Conservation (phyloP, 257 asterid species). For the Solanum chaucha region DNA sequence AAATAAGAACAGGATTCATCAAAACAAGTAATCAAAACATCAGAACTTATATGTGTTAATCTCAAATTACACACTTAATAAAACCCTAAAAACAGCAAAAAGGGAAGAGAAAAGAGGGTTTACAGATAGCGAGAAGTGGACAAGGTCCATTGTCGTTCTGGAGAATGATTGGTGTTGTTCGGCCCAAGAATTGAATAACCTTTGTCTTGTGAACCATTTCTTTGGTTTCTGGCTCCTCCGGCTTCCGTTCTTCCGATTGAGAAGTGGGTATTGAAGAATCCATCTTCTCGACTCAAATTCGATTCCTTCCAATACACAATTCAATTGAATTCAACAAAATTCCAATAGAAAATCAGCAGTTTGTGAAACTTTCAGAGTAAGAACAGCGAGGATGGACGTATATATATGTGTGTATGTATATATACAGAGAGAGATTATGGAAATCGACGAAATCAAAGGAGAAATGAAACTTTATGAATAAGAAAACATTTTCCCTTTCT, state of each 20-base stretch:
- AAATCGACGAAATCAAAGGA: not conserved
- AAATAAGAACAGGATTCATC: not conserved
- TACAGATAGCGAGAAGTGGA: slow-evolving; percentile 97
- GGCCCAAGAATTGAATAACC: slow-evolving; percentile 70
- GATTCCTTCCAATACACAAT: not conserved
- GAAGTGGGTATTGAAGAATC: not conserved
- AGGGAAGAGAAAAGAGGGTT: not conserved
- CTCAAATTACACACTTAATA: not conserved
- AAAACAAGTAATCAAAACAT: not conserved
- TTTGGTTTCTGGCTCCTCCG: slow-evolving; percentile 21
- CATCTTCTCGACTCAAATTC: not conserved
- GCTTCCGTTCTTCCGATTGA: not conserved
- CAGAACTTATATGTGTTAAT: not conserved
- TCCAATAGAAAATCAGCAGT: not conserved
- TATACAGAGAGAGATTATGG: not conserved
- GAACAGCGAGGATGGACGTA: not conserved
- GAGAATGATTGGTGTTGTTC: slow-evolving; percentile 70
- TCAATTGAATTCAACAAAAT: not conserved
- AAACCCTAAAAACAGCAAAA: slow-evolving; percentile 14
- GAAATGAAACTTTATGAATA: not conserved
- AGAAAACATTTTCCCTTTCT: not conserved
- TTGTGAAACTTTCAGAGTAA: not conserved
- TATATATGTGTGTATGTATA: not conserved
- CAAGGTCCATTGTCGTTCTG: slow-evolving; percentile 98
- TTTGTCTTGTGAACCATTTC: slow-evolving; percentile 65